A percentile compares a stretch with the other conserved stretches of the same genome.
These are phyloP conservation scores for Erysiphe neolycopersici DNA, from an alignment of 2,329 filamentous ascomycete genomes.

Conservation along the genomic window DNA sequence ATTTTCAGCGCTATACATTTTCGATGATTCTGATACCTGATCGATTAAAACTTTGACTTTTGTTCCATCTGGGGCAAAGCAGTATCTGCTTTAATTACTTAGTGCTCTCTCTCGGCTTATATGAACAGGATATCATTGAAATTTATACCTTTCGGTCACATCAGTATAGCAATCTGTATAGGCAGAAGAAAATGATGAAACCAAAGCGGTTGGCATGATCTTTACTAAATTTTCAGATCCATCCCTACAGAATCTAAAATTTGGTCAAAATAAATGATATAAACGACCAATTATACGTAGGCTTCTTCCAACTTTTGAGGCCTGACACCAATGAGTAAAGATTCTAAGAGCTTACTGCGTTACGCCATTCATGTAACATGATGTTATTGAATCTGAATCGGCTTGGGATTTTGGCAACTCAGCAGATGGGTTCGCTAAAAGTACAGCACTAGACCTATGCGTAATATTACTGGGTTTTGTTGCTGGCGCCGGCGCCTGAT, in stretches of 20 bases:
- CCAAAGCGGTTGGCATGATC: conserved; percentile 22
- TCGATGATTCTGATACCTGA: conserved; percentile 1
- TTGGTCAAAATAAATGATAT: background rate
- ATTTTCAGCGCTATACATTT: no score
- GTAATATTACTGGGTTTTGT: no score
- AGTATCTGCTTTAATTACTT: conserved; percentile 24
- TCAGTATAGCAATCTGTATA: conserved; percentile 42
- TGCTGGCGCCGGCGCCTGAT: no score
- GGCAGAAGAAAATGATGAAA: conserved; percentile 27
- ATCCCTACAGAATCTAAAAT: conserved; percentile 17
- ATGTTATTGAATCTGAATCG: background rate
- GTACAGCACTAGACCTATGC: no score
- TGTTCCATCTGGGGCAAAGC: conserved; percentile 28
- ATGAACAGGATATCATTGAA: background rate
- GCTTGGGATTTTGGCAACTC: no score
- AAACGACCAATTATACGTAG: background rate
- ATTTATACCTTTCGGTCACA: conserved; percentile 25
- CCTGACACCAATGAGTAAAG: background rate
- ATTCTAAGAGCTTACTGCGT: background rate
- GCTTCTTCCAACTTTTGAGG: background rate
- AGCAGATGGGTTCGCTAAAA: no score
- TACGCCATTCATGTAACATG: background rate
- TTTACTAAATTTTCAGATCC: conserved; percentile 17
- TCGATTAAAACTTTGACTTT: conserved; percentile 27
- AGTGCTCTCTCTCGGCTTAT: background rate